Percentiles rank a stretch among this genome's conserved stretches.
Conservation (phyloP, 2,329 filamentous ascomycete species). For the Scytalidium lignicola region DNA sequence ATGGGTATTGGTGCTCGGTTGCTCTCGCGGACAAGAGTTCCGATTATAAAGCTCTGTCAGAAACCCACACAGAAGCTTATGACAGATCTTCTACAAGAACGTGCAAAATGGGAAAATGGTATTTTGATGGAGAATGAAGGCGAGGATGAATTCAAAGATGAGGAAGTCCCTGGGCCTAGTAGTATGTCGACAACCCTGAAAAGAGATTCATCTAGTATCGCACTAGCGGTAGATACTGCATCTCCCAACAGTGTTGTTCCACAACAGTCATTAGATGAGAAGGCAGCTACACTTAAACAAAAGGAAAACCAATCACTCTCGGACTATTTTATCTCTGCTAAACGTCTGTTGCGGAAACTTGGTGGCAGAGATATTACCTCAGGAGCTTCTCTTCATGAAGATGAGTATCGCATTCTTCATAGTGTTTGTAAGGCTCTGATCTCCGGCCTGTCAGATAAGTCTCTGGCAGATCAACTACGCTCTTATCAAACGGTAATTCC, state of each 20-base stretch:
- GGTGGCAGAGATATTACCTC: conserved; percentile 23
- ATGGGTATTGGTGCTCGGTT: conserved; percentile 70
- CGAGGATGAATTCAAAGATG: conserved; percentile 12
- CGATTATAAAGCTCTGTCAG: conserved; percentile 84
- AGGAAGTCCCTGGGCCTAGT: neutral
- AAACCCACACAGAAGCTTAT: conserved; percentile 58
- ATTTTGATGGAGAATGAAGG: conserved; percentile 34
- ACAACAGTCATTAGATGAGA: conserved; percentile 2
- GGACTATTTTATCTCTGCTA: conserved; percentile 26
- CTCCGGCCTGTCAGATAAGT: conserved; percentile 43
- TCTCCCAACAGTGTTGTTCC: neutral
- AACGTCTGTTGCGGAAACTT: conserved; percentile 22
- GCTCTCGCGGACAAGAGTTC: conserved; percentile 72
- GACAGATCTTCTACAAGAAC: conserved; percentile 56
- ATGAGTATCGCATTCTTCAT: conserved; percentile 45
- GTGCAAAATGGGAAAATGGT: conserved; percentile 66
- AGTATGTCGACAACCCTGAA: neutral
- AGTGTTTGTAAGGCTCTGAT: conserved; percentile 50
- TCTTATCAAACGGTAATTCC: conserved; percentile 41
- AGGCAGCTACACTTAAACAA: conserved; percentile 20
- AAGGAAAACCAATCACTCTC: conserved; percentile 21
- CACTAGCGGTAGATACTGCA: neutral
- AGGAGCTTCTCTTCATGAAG: conserved; percentile 14
- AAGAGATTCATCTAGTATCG: neutral
- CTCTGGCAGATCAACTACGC: conserved; percentile 40